phyloP scores from a whole-genome alignment of 192 early-diverging fungal genomes.

The Coemansia sp. region DNA sequence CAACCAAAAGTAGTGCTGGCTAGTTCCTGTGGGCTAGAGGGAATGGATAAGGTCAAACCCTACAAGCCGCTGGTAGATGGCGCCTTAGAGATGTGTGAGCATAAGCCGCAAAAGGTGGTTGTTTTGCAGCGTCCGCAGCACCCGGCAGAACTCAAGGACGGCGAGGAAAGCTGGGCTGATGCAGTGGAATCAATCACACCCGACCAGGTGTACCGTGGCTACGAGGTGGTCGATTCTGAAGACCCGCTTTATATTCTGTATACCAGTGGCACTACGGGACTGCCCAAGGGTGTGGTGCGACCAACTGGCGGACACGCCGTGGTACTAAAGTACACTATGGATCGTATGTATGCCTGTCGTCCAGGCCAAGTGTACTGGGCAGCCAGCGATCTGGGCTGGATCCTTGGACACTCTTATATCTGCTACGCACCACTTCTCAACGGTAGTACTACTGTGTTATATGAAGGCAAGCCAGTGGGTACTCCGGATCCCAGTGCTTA shows the following conservation, averaged over 20 bases:
- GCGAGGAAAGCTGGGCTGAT: slow-evolving; percentile 52
- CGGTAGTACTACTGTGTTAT: slow-evolving; percentile 77
- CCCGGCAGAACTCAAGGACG: slow-evolving; percentile 47
- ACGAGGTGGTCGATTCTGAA: slow-evolving; percentile 55
- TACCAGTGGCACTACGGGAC: slow-evolving; percentile 71
- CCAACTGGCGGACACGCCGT: slow-evolving; percentile 70
- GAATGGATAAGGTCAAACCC: slow-evolving; percentile 56
- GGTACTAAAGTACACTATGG: slow-evolving; percentile 63
- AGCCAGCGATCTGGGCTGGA: slow-evolving; percentile 85
- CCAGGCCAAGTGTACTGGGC: slow-evolving; percentile 74
- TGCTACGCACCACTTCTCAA: slow-evolving; percentile 77
- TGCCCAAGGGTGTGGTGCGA: slow-evolving; percentile 65
- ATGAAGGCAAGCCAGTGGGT: slow-evolving; percentile 82
- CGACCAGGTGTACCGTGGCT: slow-evolving; percentile 44
- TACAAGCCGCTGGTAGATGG: slow-evolving; percentile 77
- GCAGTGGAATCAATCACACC: slow-evolving; percentile 45
- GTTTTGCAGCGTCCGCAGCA: slow-evolving; percentile 65
- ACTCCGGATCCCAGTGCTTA: slow-evolving; percentile 76
- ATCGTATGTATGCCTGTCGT: slow-evolving; percentile 63
- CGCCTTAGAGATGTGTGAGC: slow-evolving; percentile 57
- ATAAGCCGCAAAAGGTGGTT: slow-evolving; percentile 47
- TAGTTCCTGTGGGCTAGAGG: slow-evolving; percentile 78
- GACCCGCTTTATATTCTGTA: slow-evolving; percentile 84
- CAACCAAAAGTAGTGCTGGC: slow-evolving; percentile 70
- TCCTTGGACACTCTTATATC: slow-evolving; percentile 80